Base-by-base conservation (phyloP, 2,329 filamentous ascomycete species). In the Fusarium sp. region DNA sequence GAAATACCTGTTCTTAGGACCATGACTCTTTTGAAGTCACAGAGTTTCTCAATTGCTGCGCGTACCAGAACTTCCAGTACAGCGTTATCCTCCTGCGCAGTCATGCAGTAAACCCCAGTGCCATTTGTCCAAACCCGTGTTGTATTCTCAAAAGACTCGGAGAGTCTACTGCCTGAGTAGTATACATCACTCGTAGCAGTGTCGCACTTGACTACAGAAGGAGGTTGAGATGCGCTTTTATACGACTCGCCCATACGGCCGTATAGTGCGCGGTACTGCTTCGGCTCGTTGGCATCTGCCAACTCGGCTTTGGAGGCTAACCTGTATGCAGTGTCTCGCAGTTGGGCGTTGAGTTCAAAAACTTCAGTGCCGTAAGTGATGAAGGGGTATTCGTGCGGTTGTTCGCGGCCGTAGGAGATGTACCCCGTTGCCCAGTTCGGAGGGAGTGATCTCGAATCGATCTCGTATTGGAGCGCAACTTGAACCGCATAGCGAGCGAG, bases 401-500 rank as follows among this genome's bases (percentile, higher is more conserved):
- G 68, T 23, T 81, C 75, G 21, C 83, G 81, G 17, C 89, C 91
- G 71, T 87, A 88, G 2, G 89, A 85, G 28, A 93, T 82, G 75
- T 93, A 93, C 7, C 90, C 90, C 0, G 89, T 91, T 1, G 83
- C 80, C 77, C 85, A 92, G 75, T 88, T 89, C 3, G 74, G 73
- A 0, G 90, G 89, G 32, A 92, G 85, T 62, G 92, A 90, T 32
- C 91, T 85, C 2, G 86, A 80, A 69, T 93, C 91, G 62, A 94
- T 86, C 76, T 94, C 91, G 67, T 93, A 91, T 76, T 94, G 91
- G 52, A 93, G 80, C 0, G 88, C 90, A 4, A 93, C 90, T 74
- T 94, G 91, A 7, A 94, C 84, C 1, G 90, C 86, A 73, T 88
- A 94, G 21, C 86, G 85, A 36, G 88, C 85, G 53, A 94, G 86